Conservation (phyloP, 2,329 filamentous ascomycete genomes). For the Passalora sequoiae region DNA sequence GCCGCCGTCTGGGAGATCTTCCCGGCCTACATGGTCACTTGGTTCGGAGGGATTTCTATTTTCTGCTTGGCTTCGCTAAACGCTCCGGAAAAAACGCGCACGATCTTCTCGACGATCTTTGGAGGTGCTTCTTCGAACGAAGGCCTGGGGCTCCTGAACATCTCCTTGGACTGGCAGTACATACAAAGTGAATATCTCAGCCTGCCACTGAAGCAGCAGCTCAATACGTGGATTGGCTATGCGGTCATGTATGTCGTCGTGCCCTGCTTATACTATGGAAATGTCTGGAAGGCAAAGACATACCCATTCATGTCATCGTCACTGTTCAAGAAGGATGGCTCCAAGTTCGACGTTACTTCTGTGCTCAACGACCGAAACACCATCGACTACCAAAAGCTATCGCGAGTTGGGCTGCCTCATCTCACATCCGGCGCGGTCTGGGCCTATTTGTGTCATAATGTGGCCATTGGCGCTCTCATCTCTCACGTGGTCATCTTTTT, state of each 20-base stretch:
- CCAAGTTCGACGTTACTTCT: constrained; percentile 34
- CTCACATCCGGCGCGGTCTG: constrained; percentile 10
- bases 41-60: constrained; percentile 40
- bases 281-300: constrained; percentile 38
- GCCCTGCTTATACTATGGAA: constrained; percentile 41
- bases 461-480: constrained; percentile 14
- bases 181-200: constrained; percentile 49
- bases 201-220: constrained; percentile 45
- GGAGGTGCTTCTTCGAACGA: constrained; percentile 46
- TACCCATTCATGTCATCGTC: constrained; percentile 44
- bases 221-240: constrained; percentile 44
- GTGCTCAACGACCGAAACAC: constrained; percentile 40
- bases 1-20: constrained; percentile 48
- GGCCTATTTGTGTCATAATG: constrained; percentile 11
- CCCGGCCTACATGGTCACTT: constrained; percentile 45
- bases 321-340: constrained; percentile 36
- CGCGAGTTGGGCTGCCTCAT: constrained; percentile 1
- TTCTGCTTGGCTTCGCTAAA: constrained; percentile 49
- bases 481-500: constrained; percentile 33
- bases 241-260: constrained; percentile 45
- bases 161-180: constrained; percentile 46
- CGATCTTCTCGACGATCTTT: constrained; percentile 47
- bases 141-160: constrained; percentile 41
- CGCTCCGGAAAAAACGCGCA: constrained; percentile 41
- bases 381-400: constrained; percentile 36